phyloP scores from a whole-genome alignment of 2,329 filamentous ascomycete species.

The Nothomitra cinnamomea region DNA sequence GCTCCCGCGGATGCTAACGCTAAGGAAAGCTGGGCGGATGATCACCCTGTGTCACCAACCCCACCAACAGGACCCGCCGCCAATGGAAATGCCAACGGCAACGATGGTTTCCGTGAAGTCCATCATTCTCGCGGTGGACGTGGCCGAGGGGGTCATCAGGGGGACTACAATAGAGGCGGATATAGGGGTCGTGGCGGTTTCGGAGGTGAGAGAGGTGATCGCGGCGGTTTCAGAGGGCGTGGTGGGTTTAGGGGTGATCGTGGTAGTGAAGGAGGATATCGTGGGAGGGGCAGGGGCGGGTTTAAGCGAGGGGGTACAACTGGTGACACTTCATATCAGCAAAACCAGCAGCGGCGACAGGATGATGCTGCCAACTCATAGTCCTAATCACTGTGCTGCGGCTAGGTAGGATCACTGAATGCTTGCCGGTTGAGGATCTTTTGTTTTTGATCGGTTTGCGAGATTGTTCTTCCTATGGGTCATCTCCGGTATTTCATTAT shows the following conservation, averaged over 20 bases:
- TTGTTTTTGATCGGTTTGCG: neutral
- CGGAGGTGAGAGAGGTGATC: slow-evolving; percentile 20
- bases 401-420: neutral
- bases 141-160: slow-evolving; percentile 29
- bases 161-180: slow-evolving; percentile 19
- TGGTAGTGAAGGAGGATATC: slow-evolving; percentile 23
- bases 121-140: slow-evolving; percentile 26
- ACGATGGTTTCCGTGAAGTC: slow-evolving; percentile 59
- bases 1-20: slow-evolving; percentile 35
- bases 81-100: slow-evolving; percentile 17
- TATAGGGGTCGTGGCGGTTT: slow-evolving; percentile 34
- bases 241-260: slow-evolving; percentile 13
- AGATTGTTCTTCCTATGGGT: neutral
- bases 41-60: slow-evolving; percentile 39
- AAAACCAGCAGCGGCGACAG: slow-evolving; percentile 8
- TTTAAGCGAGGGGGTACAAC: too few species aligned
- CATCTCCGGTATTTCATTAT: neutral
- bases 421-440: neutral
- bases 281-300: too few species aligned
- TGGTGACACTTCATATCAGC: too few species aligned
- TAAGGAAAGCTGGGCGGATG: slow-evolving; percentile 66
- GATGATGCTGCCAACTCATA: slow-evolving; percentile 17
- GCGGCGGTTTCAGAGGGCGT: slow-evolving; percentile 21
- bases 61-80: slow-evolving; percentile 20
- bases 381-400: neutral